Evolutionary conservation across 1,139 yeast genomes (phyloP).

Genomic region (Lodderomyces elongisporus): DNA sequence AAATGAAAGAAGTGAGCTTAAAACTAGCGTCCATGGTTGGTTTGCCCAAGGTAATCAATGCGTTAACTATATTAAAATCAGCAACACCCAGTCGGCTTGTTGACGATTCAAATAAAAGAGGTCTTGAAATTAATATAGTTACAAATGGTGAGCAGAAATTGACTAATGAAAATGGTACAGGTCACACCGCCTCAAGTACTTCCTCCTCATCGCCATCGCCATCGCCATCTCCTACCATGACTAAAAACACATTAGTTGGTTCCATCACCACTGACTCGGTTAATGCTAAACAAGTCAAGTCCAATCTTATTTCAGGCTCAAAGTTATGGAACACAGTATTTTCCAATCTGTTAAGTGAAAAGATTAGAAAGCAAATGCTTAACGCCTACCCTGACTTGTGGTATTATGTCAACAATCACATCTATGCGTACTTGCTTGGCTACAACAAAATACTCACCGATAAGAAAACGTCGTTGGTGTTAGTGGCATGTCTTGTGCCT

Average conservation of each 20-base stretch:
- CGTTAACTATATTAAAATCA: conserved; percentile 57
- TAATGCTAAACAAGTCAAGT: conserved; percentile 24
- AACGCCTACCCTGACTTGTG: conserved; percentile 83
- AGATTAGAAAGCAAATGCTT: conserved; percentile 64
- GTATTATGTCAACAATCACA: conserved; percentile 65
- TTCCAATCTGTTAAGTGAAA: conserved; percentile 57
- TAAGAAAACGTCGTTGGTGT: conserved; percentile 69
- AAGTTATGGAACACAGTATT: conserved; percentile 72
- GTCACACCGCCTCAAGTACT: conserved; percentile 3
- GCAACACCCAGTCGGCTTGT: conserved; percentile 54
- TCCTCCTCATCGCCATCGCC: too few relatives aligned
- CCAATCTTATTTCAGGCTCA: conserved; percentile 46
- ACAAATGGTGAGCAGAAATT: too few relatives aligned
- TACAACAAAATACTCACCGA: conserved; percentile 58
- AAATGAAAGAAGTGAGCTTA: conserved; percentile 69
- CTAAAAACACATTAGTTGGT: conserved; percentile 38
- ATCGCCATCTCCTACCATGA: neutral
- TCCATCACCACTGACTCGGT: conserved; percentile 32
- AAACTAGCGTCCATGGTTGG: conserved; percentile 81
- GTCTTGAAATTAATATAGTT: conserved; percentile 15
- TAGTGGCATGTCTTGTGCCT: conserved; percentile 77
- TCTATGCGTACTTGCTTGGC: conserved; percentile 76
- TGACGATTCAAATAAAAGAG: conserved; percentile 21
- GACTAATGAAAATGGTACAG: too few relatives aligned
- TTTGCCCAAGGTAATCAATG: conserved; percentile 77